Conservation (phyloP, 208 protist species). For the Wallacemonas rigidus region DNA sequence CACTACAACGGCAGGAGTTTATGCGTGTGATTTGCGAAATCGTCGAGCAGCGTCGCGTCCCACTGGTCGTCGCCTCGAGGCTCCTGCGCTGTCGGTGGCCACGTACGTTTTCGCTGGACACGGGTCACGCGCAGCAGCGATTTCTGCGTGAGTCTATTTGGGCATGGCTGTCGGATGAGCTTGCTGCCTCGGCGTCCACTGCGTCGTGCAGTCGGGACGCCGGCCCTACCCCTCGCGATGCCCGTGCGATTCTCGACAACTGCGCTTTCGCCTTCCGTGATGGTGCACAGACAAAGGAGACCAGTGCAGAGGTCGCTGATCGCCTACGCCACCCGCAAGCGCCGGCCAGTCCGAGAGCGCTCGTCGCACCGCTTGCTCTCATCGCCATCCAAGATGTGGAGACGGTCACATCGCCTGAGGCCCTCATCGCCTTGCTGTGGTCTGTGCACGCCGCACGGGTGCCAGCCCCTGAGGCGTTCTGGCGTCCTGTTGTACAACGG, state of each 20-base stretch:
- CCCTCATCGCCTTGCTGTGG: conserved; percentile 71
- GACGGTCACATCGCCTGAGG: conserved; percentile 33
- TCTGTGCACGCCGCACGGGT: conserved; percentile 45
- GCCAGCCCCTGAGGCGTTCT: conserved; percentile 63
- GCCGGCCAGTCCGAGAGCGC: conserved; percentile 2
- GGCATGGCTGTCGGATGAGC: conserved; percentile 47
- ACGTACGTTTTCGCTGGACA: conserved; percentile 20
- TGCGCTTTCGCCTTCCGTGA: conserved; percentile 29
- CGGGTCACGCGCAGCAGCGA: conserved; percentile 28
- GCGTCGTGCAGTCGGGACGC: too few species aligned
- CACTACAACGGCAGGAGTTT: conserved; percentile 31
- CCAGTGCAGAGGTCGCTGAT: too few species aligned
- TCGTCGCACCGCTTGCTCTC: conserved; percentile 55
- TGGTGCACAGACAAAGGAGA: neutral
- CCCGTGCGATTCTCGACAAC: conserved; percentile 46
- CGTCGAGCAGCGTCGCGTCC: conserved; percentile 40
- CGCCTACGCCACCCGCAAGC: neutral
- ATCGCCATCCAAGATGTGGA: conserved; percentile 41
- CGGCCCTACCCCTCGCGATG: conserved; percentile 24
- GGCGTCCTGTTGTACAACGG: conserved; percentile 43
- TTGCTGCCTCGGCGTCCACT: conserved; percentile 2
- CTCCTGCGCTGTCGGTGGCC: conserved; percentile 61
- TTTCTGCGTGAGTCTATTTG: conserved; percentile 39
- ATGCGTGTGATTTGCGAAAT: conserved; percentile 30
- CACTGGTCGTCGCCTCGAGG: conserved; percentile 47